Conservation (phyloP, 2,329 filamentous ascomycete species). For the Botrytis medusae region DNA sequence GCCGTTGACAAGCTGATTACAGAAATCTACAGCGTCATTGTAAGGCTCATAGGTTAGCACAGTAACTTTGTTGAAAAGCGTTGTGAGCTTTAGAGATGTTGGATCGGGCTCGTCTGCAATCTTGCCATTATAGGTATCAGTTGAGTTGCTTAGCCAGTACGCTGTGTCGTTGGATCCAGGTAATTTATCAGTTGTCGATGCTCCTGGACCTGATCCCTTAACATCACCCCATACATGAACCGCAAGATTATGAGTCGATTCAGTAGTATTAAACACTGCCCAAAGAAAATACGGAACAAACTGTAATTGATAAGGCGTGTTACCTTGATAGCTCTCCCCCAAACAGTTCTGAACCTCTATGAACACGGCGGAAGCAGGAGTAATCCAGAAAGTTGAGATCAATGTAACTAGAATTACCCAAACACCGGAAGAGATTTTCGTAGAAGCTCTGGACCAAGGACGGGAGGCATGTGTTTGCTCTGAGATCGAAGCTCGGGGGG, state of each 20-base stretch:
- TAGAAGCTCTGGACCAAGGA: neutral
- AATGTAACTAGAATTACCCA: slow-evolving; percentile 32
- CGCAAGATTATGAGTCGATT: slow-evolving; percentile 63
- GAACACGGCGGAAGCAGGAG: slow-evolving; percentile 60
- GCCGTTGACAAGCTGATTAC: slow-evolving; percentile 59
- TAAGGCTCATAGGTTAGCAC: slow-evolving; percentile 77
- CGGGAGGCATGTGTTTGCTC: neutral
- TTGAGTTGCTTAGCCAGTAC: slow-evolving; percentile 58
- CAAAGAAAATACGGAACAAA: slow-evolving; percentile 75
- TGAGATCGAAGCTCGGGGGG: neutral
- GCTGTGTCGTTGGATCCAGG: slow-evolving; percentile 58
- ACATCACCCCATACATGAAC: slow-evolving; percentile 91
- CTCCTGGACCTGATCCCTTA: slow-evolving; percentile 57
- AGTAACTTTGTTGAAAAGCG: slow-evolving; percentile 68
- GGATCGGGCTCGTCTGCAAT: slow-evolving; percentile 58
- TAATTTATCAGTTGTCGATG: slow-evolving; percentile 50
- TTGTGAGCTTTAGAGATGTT: slow-evolving; percentile 60
- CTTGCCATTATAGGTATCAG: slow-evolving; percentile 63
- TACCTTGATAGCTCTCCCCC: slow-evolving; percentile 56
- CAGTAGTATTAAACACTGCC: slow-evolving; percentile 66
- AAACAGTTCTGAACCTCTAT: slow-evolving; percentile 87
- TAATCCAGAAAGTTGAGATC: slow-evolving; percentile 33
- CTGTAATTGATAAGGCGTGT: slow-evolving; percentile 65
- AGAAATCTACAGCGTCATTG: slow-evolving; percentile 61
- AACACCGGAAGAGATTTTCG: slow-evolving; percentile 20